These are phyloP conservation scores for Vanrija humicola DNA, from an alignment of 1,284 basidiomycete genomes.

Conservation along the genomic window DNA sequence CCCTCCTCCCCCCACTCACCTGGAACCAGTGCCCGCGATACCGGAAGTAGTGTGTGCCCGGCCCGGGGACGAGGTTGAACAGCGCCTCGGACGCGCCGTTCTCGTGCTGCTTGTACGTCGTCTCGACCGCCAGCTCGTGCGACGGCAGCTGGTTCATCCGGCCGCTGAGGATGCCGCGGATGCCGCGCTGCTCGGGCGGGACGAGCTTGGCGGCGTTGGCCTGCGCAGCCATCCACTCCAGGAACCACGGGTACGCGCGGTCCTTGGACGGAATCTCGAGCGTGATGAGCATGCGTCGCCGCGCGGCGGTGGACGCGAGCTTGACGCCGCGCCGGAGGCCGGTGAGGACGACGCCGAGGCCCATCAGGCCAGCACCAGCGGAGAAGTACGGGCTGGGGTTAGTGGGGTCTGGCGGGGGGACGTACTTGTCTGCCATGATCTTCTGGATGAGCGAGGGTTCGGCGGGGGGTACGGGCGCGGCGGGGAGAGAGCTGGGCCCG, in stretches of 20 bases:
- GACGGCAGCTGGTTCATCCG: slow-evolving; percentile 61
- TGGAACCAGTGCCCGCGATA: slow-evolving; percentile 86
- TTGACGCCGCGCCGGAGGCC: slow-evolving; percentile 67
- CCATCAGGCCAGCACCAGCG: slow-evolving; percentile 94
- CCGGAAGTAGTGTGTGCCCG: slow-evolving; percentile 88
- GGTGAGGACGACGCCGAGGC: slow-evolving; percentile 76
- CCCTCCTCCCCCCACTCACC: slow-evolving; percentile 53
- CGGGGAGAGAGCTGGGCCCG: not conserved
- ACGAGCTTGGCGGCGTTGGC: slow-evolving; percentile 23
- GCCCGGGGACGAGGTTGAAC: slow-evolving; percentile 92
- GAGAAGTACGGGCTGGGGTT: slow-evolving; percentile 80
- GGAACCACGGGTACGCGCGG: slow-evolving; percentile 92
- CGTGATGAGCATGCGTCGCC: slow-evolving; percentile 85
- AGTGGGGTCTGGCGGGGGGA: not conserved
- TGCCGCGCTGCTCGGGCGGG: slow-evolving; percentile 15
- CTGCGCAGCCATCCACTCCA: slow-evolving; percentile 82
- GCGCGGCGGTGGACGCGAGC: slow-evolving; percentile 69
- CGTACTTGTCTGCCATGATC: slow-evolving; percentile 44
- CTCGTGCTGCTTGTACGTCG: slow-evolving; percentile 75
- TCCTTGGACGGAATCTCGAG: slow-evolving; percentile 97
- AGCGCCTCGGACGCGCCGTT: slow-evolving; percentile 81
- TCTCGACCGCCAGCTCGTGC: slow-evolving; percentile 94
- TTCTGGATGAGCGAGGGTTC: slow-evolving; percentile 17
- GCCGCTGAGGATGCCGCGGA: slow-evolving; percentile 24
- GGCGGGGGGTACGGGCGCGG: not conserved